Evolutionary conservation across 2,329 filamentous ascomycete genomes (phyloP), one percentile per base, ranked within the genome.

Genomic region (Erysiphe neolycopersici): DNA sequence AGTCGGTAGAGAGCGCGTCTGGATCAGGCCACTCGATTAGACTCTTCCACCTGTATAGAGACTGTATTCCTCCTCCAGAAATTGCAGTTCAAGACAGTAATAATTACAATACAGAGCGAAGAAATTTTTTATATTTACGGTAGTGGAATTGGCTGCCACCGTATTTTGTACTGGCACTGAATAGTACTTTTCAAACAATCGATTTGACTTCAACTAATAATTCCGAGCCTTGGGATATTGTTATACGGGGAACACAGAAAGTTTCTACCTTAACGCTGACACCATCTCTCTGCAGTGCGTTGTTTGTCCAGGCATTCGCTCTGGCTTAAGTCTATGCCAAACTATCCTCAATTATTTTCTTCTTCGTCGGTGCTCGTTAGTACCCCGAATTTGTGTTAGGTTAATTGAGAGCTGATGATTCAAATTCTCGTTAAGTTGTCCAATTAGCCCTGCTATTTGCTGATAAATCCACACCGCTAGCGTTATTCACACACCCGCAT

Each of bases 351-450:
- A 26, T 19, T 31, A 18, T 43, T 31, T 13, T 32, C 16, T 33
- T 30, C 44, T 45, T 45, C 39, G 39, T 32, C 32, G 37, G 8
- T 37, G 30, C 26, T 45, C 30, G 18, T n/a, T 45, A 29, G 31
- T 30, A 33, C 29, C 44, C 42, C 35, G 36, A 45, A 3, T 10
- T 41, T 36, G 19, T 8, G n/a, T 38, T 26, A 13, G 29, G 36
- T 43, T 40, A 43, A 43, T 38, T 37, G 43, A 44, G 37, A 39
- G 53, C 53, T 55, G 50, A 54, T 54, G 49, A 48, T 49, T 43
- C 35, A 36, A 38, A 46, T 37, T 49, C 39, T 54, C 48, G 51
- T 54, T 48, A 54, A 55, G 52, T 46, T 36, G 35, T 17, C 48
- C 50, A 52, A 50, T 49, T 48, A 51, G 9, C 29, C 37, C 9